Evolutionary conservation across 106 monocot species (phyloP).

Genomic region (Phalaenopsis equestris): DNA sequence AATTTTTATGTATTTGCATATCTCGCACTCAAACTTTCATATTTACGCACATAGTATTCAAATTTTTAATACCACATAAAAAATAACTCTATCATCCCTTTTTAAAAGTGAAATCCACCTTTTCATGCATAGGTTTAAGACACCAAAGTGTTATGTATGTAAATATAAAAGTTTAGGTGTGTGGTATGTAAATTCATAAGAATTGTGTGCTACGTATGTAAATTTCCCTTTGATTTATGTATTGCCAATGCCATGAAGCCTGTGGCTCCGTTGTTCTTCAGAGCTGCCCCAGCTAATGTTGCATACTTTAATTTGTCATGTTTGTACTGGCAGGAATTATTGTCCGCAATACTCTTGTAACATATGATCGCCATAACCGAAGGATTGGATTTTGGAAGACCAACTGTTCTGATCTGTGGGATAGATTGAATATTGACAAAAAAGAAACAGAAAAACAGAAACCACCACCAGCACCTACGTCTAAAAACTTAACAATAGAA

Average conservation of each 20-base stretch:
- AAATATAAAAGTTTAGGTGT: no score
- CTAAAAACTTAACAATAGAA: conserved; percentile 26
- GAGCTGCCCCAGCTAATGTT: neutral
- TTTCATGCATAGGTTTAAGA: no score
- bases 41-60: no score
- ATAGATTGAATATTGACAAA: conserved; percentile 30
- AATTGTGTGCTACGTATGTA: no score
- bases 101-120: no score
- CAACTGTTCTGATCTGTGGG: conserved; percentile 81
- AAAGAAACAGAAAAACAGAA: conserved; percentile 11
- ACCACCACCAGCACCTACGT: conserved; percentile 12
- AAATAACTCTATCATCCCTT: no score
- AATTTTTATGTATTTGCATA: no score
- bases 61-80: no score
- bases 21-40: no score
- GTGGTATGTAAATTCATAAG: no score
- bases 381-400: conserved; percentile 98
- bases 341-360: conserved; percentile 89
- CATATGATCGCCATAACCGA: conserved; percentile 80
- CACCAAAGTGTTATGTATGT: no score
- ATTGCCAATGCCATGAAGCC: neutral
- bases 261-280: neutral
- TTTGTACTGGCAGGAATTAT: conserved; percentile 58
- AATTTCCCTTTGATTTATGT: neutral
- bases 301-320: neutral